Evolutionary conservation across 2,329 filamentous ascomycete genomes (phyloP).

Genomic region (Ophiostoma sp.): DNA sequence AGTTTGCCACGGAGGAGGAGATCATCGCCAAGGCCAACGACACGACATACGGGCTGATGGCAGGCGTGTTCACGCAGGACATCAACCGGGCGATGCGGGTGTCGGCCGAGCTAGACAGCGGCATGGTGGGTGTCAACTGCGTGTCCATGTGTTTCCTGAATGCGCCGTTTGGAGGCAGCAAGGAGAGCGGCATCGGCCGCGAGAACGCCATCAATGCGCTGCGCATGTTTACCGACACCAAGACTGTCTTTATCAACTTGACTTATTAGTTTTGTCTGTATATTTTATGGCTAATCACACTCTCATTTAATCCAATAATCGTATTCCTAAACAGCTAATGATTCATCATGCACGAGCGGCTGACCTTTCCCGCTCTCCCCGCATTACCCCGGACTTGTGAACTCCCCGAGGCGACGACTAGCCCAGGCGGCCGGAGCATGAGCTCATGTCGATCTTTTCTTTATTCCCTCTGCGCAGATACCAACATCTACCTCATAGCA

Average conservation of each 20-base stretch:
- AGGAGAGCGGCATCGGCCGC: constrained; percentile 46
- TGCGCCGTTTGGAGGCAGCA: constrained; percentile 47
- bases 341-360: constrained; percentile 1
- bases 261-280: constrained; percentile 15
- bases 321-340: not conserved
- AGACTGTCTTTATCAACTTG: constrained; percentile 46
- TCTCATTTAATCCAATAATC: not conserved
- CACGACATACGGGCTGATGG: constrained; percentile 43
- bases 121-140: constrained; percentile 65
- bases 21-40: constrained; percentile 52
- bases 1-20: constrained; percentile 54
- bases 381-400: not conserved
- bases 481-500: too few relatives aligned
- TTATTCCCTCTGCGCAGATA: too few relatives aligned
- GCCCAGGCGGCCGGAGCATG: not conserved
- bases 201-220: constrained; percentile 46
- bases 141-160: constrained; percentile 37
- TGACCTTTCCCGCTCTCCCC: constrained; percentile 7
- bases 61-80: constrained; percentile 55
- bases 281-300: not conserved
- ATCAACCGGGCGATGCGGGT: constrained; percentile 57
- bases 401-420: not conserved
- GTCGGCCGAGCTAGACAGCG: constrained; percentile 54
- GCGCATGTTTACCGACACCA: constrained; percentile 45
- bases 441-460: not conserved